Evolutionary conservation across 2,329 filamentous ascomycete genomes (phyloP).

Genomic region (Clonostachys solani): DNA sequence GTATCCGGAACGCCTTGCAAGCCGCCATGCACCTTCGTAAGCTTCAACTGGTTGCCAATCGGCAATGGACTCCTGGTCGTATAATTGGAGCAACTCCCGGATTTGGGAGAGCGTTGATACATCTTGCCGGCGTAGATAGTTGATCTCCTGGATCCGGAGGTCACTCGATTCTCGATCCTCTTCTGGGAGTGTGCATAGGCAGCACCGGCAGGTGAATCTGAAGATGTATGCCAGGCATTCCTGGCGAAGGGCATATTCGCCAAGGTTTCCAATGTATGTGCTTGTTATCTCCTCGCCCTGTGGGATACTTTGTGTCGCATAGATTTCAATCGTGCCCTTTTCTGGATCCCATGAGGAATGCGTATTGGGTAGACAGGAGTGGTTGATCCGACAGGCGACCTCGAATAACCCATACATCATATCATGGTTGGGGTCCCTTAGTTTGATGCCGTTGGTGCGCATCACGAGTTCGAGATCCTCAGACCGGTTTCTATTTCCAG

Average conservation of each 20-base stretch:
- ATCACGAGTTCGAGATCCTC: background rate
- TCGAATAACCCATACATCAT: background rate
- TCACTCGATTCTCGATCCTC: background rate
- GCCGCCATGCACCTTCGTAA: background rate
- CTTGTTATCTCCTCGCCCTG: conserved; percentile 2
- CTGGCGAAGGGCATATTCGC: background rate
- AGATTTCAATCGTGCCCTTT: background rate
- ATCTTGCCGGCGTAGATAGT: background rate
- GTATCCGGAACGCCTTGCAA: background rate
- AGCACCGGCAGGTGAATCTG: conserved; percentile 1
- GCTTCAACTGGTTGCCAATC: background rate
- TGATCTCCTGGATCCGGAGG: background rate
- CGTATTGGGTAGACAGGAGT: conserved; percentile 1
- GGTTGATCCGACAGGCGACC: conserved; percentile 1
- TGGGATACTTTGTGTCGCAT: background rate
- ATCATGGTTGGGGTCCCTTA: background rate
- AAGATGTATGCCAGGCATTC: background rate
- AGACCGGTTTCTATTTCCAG: too few relatives aligned
- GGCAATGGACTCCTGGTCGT: background rate
- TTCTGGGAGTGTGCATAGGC: background rate
- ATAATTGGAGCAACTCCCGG: conserved; percentile 1
- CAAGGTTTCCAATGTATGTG: background rate
- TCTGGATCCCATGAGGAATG: background rate
- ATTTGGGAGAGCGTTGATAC: background rate
- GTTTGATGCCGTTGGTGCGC: background rate